A percentile compares a stretch with the other conserved stretches of the same genome.
Evolutionary conservation across 345 rosid genomes (phyloP).

Genomic region (Camelina sativa): DNA sequence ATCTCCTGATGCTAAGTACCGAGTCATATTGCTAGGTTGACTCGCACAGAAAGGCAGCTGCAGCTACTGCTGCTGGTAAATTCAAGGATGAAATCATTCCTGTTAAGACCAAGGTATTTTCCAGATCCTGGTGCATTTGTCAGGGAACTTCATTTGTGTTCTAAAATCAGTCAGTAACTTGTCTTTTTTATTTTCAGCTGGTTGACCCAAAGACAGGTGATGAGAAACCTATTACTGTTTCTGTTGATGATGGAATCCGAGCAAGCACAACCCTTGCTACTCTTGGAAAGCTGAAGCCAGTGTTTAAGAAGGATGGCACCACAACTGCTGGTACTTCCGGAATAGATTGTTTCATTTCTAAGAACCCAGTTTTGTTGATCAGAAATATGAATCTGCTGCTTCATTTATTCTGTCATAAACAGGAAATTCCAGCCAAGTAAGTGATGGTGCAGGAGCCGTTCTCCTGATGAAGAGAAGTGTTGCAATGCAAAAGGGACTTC

Average conservation of each 20-base stretch:
- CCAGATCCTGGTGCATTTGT: constrained; percentile 8
- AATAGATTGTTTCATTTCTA: background rate
- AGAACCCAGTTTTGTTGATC: background rate
- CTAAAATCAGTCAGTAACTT: constrained; percentile 26
- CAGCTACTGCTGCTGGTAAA: constrained; percentile 91
- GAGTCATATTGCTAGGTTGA: constrained; percentile 64
- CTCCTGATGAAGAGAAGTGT: constrained; percentile 96
- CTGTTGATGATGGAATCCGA: constrained; percentile 97
- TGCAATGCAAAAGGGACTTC: constrained; percentile 80
- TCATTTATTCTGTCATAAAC: constrained; percentile 17
- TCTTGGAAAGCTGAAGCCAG: constrained; percentile 79
- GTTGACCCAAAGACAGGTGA: constrained; percentile 95
- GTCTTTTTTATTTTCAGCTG: constrained; percentile 56
- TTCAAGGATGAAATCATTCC: constrained; percentile 97
- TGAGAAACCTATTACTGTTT: constrained; percentile 72
- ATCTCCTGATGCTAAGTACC: background rate
- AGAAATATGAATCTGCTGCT: constrained; percentile 1
- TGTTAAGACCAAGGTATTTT: constrained; percentile 83
- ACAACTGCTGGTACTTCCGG: constrained; percentile 85
- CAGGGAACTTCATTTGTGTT: constrained; percentile 11
- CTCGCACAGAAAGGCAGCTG: constrained; percentile 99
- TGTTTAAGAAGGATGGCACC: constrained; percentile 91
- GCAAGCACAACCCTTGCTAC: constrained; percentile 67
- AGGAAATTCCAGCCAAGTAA: constrained; percentile 99
- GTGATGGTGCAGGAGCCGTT: constrained; percentile 98